Percentiles rank a stretch among this genome's conserved stretches.
phyloP scores from a whole-genome alignment of 768 basidiomycete genomes.

The Hortiboletus flavorubellus region DNA sequence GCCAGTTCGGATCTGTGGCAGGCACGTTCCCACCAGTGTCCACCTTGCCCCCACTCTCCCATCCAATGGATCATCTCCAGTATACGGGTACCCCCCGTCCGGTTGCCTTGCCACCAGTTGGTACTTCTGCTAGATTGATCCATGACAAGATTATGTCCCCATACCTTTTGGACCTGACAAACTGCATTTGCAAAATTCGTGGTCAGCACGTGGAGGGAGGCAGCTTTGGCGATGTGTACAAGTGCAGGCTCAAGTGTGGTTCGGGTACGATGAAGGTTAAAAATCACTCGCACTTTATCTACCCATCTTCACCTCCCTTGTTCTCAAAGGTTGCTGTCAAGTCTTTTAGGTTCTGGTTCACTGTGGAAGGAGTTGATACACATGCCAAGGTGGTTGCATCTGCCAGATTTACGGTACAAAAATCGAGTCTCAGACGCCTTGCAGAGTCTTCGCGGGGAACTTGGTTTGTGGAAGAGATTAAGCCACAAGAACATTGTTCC shows the following conservation, averaged over 20 bases:
- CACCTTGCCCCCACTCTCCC: too few species aligned
- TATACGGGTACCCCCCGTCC: too few species aligned
- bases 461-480: slow-evolving; percentile 23
- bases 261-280: not conserved
- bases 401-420: too few species aligned
- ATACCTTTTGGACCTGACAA: not conserved
- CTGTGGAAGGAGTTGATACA: not conserved
- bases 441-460: slow-evolving; percentile 19
- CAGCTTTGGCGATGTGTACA: slow-evolving; percentile 13
- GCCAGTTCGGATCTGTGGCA: too few species aligned
- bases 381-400: not conserved
- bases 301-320: not conserved
- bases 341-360: slow-evolving; percentile 11
- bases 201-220: slow-evolving; percentile 2
- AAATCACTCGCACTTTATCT: not conserved
- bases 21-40: too few species aligned
- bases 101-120: too few species aligned
- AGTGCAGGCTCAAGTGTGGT: not conserved
- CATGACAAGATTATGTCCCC: too few species aligned
- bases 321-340: slow-evolving; percentile 18
- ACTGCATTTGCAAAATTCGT: not conserved
- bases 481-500: slow-evolving; percentile 24
- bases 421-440: not conserved
- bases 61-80: too few species aligned
- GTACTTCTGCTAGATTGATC: too few species aligned